phyloP scores from a whole-genome alignment of 164 flowering plant species.

The Magnolia officinalis region DNA sequence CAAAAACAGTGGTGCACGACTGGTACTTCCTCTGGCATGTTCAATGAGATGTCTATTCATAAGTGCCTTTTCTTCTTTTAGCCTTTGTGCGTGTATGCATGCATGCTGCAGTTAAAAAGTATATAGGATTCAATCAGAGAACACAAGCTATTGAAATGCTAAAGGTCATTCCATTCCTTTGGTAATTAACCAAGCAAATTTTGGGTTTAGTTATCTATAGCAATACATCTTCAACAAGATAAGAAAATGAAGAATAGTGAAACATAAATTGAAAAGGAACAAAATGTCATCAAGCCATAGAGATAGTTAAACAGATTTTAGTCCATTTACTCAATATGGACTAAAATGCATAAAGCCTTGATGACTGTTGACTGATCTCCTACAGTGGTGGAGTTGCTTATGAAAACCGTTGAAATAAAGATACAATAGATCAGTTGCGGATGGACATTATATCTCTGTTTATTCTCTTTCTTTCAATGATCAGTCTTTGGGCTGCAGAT shows the following conservation, averaged over 20 bases:
- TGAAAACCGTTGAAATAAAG: no score
- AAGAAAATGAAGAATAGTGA: not conserved
- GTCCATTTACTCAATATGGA: not conserved
- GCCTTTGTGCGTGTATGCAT: not conserved
- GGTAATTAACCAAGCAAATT: not conserved
- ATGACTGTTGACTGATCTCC: not conserved
- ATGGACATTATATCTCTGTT: no score
- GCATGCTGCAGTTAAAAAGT: not conserved
- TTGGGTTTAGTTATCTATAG: not conserved
- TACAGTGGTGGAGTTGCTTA: no score
- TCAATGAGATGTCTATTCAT: not conserved
- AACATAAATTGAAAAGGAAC: no score
- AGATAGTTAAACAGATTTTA: no score
- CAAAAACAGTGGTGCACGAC: conserved; percentile 77
- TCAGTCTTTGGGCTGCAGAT: no score
- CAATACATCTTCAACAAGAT: not conserved
- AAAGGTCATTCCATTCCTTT: not conserved
- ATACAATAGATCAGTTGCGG: no score
- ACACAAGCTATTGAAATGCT: not conserved
- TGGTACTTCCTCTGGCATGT: conserved; percentile 38
- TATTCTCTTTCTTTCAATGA: no score
- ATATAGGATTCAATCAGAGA: not conserved
- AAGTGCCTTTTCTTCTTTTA: not conserved
- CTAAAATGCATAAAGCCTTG: not conserved
- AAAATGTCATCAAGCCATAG: not conserved